Evolutionary conservation across 2,329 filamentous ascomycete genomes (phyloP).

Genomic region (Escovopsis sp.): DNA sequence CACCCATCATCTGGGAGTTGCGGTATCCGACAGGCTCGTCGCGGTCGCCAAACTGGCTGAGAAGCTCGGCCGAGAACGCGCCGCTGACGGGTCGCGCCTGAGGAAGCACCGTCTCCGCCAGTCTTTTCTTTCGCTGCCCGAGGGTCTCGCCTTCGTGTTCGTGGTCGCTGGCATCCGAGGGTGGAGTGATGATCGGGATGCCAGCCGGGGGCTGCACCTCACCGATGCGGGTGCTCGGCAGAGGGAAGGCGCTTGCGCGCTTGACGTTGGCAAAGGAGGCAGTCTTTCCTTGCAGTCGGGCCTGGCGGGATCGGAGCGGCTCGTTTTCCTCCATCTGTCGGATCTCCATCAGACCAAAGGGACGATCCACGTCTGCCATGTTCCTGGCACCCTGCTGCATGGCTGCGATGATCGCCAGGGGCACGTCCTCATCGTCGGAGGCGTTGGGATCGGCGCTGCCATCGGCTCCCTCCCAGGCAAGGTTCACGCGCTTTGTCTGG

Average conservation of each 20-base stretch:
- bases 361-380: conserved; percentile 42
- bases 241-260: conserved; percentile 27
- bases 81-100: conserved; percentile 43
- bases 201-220: conserved; percentile 6
- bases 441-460: conserved; percentile 28
- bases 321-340: conserved; percentile 86
- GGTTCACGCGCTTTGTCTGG: conserved; percentile 58
- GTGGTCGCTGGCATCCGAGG: conserved; percentile 26
- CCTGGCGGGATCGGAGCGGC: conserved; percentile 63
- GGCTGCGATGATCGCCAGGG: conserved; percentile 62
- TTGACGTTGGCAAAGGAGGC: conserved; percentile 23
- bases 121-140: conserved; percentile 45
- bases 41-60: conserved; percentile 45
- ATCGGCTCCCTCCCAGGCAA: conserved; percentile 74
- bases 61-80: conserved; percentile 53
- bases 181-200: conserved; percentile 12
- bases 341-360: conserved; percentile 62
- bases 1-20: conserved; percentile 11
- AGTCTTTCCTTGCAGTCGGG: conserved; percentile 54
- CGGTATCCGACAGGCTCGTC: conserved; percentile 18
- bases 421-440: conserved; percentile 68
- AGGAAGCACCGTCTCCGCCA: conserved; percentile 39
- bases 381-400: conserved; percentile 38
- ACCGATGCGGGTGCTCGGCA: conserved; percentile 2
- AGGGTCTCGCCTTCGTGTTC: conserved; percentile 50